Percentiles rank a stretch among this genome's conserved stretches.
Evolutionary conservation across 1,139 yeast species (phyloP).

Genomic region (Scheffersomyces stambukii): DNA sequence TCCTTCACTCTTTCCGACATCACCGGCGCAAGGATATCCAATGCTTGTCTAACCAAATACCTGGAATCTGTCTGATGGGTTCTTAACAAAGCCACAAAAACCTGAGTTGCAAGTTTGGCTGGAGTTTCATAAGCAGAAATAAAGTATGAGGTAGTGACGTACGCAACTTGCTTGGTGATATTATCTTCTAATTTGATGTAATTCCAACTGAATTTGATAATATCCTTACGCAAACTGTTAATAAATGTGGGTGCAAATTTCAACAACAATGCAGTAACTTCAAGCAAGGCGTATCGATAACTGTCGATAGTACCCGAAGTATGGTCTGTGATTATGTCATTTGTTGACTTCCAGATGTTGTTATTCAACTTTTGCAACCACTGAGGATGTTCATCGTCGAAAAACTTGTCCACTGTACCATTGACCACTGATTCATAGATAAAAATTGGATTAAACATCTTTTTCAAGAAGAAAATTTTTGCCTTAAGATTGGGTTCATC

Average conservation of each 20-base stretch:
- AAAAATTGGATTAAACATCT: slow-evolving; percentile 63
- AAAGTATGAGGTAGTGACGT: slow-evolving; percentile 82
- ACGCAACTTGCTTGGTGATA: slow-evolving; percentile 89
- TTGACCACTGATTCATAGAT: slow-evolving; percentile 54
- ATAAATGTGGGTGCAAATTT: slow-evolving; percentile 63
- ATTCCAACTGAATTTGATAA: slow-evolving; percentile 93
- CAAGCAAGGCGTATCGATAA: slow-evolving; percentile 74
- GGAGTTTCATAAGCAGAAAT: slow-evolving; percentile 90
- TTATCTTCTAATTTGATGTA: slow-evolving; percentile 86
- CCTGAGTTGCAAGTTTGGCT: slow-evolving; percentile 82
- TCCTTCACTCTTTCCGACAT: slow-evolving; percentile 65
- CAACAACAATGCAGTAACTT: slow-evolving; percentile 72
- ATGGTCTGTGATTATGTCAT: slow-evolving; percentile 51
- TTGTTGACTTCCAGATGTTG: slow-evolving; percentile 69
- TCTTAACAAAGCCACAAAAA: slow-evolving; percentile 82
- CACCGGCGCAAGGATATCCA: slow-evolving; percentile 87
- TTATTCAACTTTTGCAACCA: slow-evolving; percentile 66
- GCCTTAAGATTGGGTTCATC: slow-evolving; percentile 44
- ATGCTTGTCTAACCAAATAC: slow-evolving; percentile 77
- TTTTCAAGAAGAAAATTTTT: slow-evolving; percentile 59
- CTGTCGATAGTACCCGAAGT: slow-evolving; percentile 71
- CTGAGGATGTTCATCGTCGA: slow-evolving; percentile 31
- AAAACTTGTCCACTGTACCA: slow-evolving; percentile 49
- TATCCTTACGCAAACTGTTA: slow-evolving; percentile 71
- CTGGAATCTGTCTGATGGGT: slow-evolving; percentile 87